Conservation (phyloP, 305 asterid species). For the Solanum aculeatissimum region DNA sequence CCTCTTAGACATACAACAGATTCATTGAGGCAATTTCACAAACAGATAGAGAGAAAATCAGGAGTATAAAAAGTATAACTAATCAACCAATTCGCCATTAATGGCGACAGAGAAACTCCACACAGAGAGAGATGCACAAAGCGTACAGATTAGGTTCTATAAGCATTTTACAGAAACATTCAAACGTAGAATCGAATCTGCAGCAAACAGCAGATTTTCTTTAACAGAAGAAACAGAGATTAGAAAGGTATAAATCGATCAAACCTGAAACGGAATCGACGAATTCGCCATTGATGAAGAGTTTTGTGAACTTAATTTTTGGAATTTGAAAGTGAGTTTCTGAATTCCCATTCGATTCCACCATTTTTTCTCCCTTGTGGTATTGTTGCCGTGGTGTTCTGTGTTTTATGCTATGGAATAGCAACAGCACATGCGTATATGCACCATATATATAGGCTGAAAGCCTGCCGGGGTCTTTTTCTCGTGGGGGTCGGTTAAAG, state of each 20-base stretch:
- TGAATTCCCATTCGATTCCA: background rate
- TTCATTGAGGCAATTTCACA: background rate
- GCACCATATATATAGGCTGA: background rate
- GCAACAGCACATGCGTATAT: background rate
- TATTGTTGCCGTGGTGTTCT: background rate
- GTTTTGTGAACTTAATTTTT: conserved; percentile 1
- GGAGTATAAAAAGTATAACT: conserved; percentile 2
- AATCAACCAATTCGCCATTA: conserved; percentile 25
- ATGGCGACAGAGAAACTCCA: conserved; percentile 23
- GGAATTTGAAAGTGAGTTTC: background rate
- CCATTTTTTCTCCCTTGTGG: background rate
- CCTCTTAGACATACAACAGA: background rate
- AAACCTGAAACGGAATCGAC: conserved; percentile 8
- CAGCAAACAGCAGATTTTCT: background rate
- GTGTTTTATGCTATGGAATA: background rate
- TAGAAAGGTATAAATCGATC: background rate
- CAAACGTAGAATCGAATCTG: background rate
- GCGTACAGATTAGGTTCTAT: background rate
- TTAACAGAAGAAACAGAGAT: background rate
- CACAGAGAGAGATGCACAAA: background rate
- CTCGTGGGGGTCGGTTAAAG: background rate
- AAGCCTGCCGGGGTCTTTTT: background rate
- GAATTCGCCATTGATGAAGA: conserved; percentile 8
- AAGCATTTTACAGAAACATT: background rate
- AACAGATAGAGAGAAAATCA: background rate